phyloP scores from a whole-genome alignment of 768 basidiomycete species.

The Suillus fuscotomentosus region DNA sequence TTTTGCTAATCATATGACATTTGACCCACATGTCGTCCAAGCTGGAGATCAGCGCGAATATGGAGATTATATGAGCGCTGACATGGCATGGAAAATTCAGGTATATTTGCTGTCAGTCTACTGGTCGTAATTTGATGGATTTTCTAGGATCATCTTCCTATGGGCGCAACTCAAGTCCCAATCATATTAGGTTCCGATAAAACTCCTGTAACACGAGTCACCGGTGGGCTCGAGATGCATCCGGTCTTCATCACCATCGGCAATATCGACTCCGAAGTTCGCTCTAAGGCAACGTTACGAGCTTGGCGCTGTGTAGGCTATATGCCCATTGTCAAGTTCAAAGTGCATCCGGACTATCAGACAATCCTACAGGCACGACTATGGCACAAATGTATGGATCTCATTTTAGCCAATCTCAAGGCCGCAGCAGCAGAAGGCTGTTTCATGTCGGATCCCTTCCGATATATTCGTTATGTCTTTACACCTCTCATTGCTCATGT shows the following conservation, averaged over 20 bases:
- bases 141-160: constrained; percentile 24
- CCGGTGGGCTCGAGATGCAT: constrained; percentile 28
- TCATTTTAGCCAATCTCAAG: constrained; percentile 28
- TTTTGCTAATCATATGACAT: constrained; percentile 19
- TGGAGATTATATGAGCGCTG: constrained; percentile 22
- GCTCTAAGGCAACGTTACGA: background rate
- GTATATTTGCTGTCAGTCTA: constrained; percentile 17
- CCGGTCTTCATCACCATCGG: constrained; percentile 13
- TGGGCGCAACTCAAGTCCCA: constrained; percentile 27
- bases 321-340: constrained; percentile 28
- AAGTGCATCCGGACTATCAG: constrained; percentile 15
- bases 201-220: constrained; percentile 29
- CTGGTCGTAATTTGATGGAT: constrained; percentile 18
- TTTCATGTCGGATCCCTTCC: constrained; percentile 24
- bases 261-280: constrained; percentile 29
- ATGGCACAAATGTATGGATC: constrained; percentile 30
- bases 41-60: constrained; percentile 12
- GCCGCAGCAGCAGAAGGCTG: constrained; percentile 23
- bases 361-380: constrained; percentile 24
- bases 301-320: constrained; percentile 18
- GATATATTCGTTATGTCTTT: background rate
- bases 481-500: background rate
- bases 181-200: constrained; percentile 31
- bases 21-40: constrained; percentile 14
- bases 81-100: constrained; percentile 22